Evolutionary conservation across 768 basidiomycete genomes (phyloP), one percentile per base, ranked within the genome.

Genomic region (Austroboletus eburneus): DNA sequence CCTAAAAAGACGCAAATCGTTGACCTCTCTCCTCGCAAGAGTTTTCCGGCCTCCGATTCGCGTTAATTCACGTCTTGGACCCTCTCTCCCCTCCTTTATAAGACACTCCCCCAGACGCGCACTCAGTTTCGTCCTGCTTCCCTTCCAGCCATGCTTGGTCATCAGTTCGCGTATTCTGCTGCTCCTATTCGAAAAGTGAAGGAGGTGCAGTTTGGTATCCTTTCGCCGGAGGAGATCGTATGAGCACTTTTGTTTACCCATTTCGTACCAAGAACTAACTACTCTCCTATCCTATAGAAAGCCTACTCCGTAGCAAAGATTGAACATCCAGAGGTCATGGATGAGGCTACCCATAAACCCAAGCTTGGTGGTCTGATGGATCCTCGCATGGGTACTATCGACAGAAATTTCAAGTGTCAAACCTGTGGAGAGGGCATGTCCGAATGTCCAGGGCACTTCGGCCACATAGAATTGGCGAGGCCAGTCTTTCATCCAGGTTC

Each of bases 341-440:
- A 99, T 59, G 96, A 99, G 66, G 71, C 84, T 17, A 90, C 84
- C 1, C 87, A 87, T 61, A 87, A 85, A 62, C 89, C 91, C 21
- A 97, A 96, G 72, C 74, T 82, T 21, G 93, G 92, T 39, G 96
- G 96, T 38, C 73, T 99, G 62, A 95, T 95, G 87, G 96, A 99
- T 72, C 91, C 94, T 42, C 83, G 91, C 49, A 91, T 98, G 87
- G 96, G 96, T 32, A 99, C 92, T 23, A 95, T 94, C 58, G 92
- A 94, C 74, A 78, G 92, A 56, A 93, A 94, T 66, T 94, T 95
- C 73, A 98, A 98, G 74, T 99, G 96, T 66, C 93, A 97, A 74
- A 98, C 96, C 23, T 98, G 96, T 67, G 94, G 93, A 56, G 96
- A 99, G 77, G 95, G 94, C n/a, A 97, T 98, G 94, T 86, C 92